Evolutionary conservation across 202 grass and related monocot genomes (phyloP).

Genomic region (Dendrocalamus latiflorus): DNA sequence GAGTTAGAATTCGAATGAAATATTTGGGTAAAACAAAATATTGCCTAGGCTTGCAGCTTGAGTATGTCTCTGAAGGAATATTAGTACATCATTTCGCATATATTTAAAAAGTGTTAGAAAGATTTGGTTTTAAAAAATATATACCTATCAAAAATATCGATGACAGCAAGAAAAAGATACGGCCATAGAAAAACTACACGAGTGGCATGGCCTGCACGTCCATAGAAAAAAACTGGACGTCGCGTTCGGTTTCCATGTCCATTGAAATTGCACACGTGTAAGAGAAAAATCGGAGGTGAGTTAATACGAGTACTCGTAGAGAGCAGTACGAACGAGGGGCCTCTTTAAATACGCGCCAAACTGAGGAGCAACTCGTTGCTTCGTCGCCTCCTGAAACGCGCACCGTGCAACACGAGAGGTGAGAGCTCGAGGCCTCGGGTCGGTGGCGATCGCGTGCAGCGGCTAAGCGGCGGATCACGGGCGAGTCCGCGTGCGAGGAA

Average conservation of each 20-base stretch:
- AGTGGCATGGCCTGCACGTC: not conserved
- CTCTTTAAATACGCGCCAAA: slow-evolving; percentile 17
- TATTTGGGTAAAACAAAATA: too few relatives aligned
- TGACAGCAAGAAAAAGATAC: too few relatives aligned
- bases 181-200: not conserved
- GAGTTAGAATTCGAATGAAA: too few relatives aligned
- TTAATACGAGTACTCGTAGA: not conserved
- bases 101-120: too few relatives aligned
- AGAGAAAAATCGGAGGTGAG: too few relatives aligned
- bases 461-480: not conserved
- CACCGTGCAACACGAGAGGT: not conserved
- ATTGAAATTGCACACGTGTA: too few relatives aligned
- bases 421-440: not conserved
- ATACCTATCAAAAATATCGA: too few relatives aligned
- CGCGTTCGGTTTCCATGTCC: not conserved
- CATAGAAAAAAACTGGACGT: not conserved
- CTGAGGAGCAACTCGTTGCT: not conserved
- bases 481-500: not conserved
- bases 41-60: too few relatives aligned
- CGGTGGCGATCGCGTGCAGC: not conserved
- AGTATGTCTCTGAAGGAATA: too few relatives aligned
- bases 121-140: too few relatives aligned
- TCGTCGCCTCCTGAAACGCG: not conserved
- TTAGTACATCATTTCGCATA: too few relatives aligned
- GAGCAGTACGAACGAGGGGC: not conserved